phyloP scores from a whole-genome alignment of 768 basidiomycete genomes.

The Amanita subjunquillea region DNA sequence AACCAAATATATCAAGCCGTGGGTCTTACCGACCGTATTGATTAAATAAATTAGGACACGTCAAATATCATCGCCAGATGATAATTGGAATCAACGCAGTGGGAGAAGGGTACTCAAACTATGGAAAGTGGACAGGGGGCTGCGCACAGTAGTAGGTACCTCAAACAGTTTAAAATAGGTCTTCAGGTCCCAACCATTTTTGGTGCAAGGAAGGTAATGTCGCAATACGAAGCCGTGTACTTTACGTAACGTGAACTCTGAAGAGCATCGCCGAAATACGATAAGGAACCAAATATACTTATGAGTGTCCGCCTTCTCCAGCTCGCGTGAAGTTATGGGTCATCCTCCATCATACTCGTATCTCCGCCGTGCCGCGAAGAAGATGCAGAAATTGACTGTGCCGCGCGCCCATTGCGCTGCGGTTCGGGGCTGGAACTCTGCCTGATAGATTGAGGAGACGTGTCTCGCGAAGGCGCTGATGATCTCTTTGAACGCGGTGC shows the following conservation, averaged over 20 bases:
- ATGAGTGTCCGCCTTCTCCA: slow-evolving; percentile 6
- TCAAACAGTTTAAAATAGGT: neutral
- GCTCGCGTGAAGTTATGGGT: neutral
- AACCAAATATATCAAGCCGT: neutral
- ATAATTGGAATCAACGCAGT: neutral
- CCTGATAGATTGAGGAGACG: neutral
- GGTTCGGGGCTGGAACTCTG: slow-evolving; percentile 3
- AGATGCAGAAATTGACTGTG: slow-evolving; percentile 8
- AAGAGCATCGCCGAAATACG: neutral
- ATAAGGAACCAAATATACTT: neutral
- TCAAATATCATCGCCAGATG: neutral
- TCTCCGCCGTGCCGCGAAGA: slow-evolving; percentile 14
- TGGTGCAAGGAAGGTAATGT: neutral
- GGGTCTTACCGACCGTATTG: neutral
- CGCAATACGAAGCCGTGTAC: neutral
- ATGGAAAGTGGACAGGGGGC: neutral
- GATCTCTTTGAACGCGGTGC: slow-evolving; percentile 28
- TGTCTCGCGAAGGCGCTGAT: slow-evolving; percentile 7
- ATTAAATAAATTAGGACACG: neutral
- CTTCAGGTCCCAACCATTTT: neutral
- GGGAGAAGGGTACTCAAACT: neutral
- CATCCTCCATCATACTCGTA: slow-evolving; percentile 22
- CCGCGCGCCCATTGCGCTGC: slow-evolving; percentile 1
- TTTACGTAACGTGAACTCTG: neutral
- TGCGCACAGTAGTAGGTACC: neutral